These are phyloP conservation scores for Zostera marina DNA, from an alignment of 116 monocot genomes.

Conservation along the genomic window DNA sequence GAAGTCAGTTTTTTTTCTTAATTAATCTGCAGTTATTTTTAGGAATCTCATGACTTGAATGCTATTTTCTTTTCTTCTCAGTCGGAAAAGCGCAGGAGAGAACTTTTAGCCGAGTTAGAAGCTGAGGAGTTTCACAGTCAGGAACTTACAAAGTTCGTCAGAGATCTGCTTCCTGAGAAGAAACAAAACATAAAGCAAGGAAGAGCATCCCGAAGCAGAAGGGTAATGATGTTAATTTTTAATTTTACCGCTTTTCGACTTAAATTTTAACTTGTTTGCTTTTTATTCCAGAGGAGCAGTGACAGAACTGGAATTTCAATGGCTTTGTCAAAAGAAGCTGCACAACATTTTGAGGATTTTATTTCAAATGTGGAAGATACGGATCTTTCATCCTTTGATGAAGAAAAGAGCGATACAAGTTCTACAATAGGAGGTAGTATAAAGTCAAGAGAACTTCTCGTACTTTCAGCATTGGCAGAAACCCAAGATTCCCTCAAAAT, in stretches of 20 bases:
- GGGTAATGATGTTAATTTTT: conserved; percentile 19
- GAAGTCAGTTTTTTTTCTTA: conserved; percentile 17
- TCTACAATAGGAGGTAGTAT: conserved; percentile 19
- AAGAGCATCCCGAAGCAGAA: conserved; percentile 31
- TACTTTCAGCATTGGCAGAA: conserved; percentile 8
- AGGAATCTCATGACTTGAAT: background rate
- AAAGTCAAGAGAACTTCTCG: conserved; percentile 8
- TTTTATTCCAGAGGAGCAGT: conserved; percentile 35
- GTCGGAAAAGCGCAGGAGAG: conserved; percentile 90
- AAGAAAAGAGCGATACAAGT: conserved; percentile 77
- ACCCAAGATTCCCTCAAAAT: conserved; percentile 5
- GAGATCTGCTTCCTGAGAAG: conserved; percentile 45
- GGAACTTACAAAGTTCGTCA: conserved; percentile 63
- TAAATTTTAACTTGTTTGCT: background rate
- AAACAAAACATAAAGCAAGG: conserved; percentile 17
- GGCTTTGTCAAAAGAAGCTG: conserved; percentile 72
- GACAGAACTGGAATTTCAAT: conserved; percentile 53
- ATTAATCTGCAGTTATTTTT: background rate
- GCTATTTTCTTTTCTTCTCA: conserved; percentile 6
- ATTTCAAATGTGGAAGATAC: conserved; percentile 90
- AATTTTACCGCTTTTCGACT: too few relatives aligned
- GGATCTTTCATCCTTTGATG: conserved; percentile 90
- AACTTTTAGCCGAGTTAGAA: conserved; percentile 66
- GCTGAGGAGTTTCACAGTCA: conserved; percentile 75
- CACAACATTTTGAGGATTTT: conserved; percentile 81